phyloP scores from a whole-genome alignment of 2,329 filamentous ascomycete genomes.

The Fusarium devonianum region DNA sequence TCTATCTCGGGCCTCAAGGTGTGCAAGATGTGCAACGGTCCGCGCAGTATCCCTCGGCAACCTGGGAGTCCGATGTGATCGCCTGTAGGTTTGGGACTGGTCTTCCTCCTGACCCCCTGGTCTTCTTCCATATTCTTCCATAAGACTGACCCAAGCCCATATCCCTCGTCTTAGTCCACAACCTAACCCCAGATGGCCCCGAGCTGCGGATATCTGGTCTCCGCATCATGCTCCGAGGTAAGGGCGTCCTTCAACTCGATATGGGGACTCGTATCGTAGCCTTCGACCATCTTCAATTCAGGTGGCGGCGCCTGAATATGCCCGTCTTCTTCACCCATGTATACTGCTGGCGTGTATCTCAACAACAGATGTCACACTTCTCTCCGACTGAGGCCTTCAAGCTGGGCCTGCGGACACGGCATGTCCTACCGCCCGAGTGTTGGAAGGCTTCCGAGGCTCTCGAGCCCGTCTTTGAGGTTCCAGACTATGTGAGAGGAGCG shows the following conservation, averaged over 20 bases:
- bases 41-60: background rate
- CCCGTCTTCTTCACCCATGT: constrained; percentile 10
- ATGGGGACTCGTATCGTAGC: too few species aligned
- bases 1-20: background rate
- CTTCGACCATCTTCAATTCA: too few species aligned
- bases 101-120: too few species aligned
- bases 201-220: background rate
- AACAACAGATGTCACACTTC: constrained; percentile 1
- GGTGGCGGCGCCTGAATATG: constrained; percentile 1
- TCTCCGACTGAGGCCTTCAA: background rate
- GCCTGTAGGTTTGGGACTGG: too few species aligned
- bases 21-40: background rate
- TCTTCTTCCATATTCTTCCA: too few species aligned
- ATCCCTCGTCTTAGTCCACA: too few species aligned
- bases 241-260: too few species aligned
- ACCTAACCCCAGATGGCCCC: background rate
- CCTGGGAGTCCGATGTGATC: background rate
- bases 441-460: background rate
- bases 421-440: background rate
- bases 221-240: background rate
- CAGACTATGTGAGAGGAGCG: too few species aligned
- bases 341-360: constrained; percentile 12
- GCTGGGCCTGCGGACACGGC: constrained; percentile 6
- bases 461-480: background rate
- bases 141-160: too few species aligned